phyloP scores from a whole-genome alignment of 2,329 filamentous ascomycete species.

The Amylocarpus encephaloides region DNA sequence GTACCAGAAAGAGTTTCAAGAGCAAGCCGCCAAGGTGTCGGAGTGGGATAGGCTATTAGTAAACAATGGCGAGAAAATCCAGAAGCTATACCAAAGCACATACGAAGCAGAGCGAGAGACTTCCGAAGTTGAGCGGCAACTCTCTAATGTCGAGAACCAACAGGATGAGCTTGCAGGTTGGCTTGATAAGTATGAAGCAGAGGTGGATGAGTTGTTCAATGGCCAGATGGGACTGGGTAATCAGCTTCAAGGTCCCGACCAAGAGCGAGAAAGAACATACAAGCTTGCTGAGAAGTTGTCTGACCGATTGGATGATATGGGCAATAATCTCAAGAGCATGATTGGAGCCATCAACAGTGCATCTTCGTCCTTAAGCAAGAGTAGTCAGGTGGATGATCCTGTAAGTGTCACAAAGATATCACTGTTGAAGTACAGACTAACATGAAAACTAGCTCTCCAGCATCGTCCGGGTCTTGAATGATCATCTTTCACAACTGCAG shows the following conservation, averaged over 20 bases:
- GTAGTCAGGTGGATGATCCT: conserved; percentile 78
- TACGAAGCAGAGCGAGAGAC: conserved; percentile 92
- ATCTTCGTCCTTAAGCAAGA: conserved; percentile 83
- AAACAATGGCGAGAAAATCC: conserved; percentile 91
- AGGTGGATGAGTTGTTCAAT: conserved; percentile 82
- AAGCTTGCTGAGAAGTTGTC: conserved; percentile 91
- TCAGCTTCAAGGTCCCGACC: conserved; percentile 78
- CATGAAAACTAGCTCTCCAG: conserved; percentile 64
- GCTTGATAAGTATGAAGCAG: conserved; percentile 84
- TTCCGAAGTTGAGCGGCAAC: conserved; percentile 86
- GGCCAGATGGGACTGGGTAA: conserved; percentile 72
- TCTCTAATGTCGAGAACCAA: conserved; percentile 82
- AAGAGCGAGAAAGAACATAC: conserved; percentile 93
- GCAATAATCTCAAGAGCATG: conserved; percentile 88
- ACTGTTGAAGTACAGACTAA: conserved; percentile 16
- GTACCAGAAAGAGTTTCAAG: conserved; percentile 94
- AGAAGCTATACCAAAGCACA: conserved; percentile 84
- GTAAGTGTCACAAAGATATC: conserved; percentile 45
- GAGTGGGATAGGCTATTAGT: conserved; percentile 86
- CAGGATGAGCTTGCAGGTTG: conserved; percentile 85
- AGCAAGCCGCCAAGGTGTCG: conserved; percentile 79
- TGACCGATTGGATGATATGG: conserved; percentile 87
- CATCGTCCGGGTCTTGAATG: conserved; percentile 91
- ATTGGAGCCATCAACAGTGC: conserved; percentile 97
- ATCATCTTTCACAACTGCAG: conserved; percentile 85